Conservation (phyloP, 2,329 filamentous ascomycete species). For the Pseudogymnoascus pannorum region DNA sequence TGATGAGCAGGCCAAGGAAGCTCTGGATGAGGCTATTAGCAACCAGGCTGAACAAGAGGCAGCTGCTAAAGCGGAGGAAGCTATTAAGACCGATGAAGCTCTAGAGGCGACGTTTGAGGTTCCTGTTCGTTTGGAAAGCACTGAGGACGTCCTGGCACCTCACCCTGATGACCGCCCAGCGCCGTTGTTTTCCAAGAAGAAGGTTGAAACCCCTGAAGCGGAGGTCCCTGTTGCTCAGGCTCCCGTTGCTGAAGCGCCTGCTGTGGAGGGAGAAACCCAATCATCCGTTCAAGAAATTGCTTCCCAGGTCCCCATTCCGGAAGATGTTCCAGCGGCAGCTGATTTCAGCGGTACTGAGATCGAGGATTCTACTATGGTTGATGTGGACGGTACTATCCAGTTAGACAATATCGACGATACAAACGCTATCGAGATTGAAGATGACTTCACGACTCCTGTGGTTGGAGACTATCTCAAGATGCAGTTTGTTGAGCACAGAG, state of each 20-base stretch:
- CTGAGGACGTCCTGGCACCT: constrained; percentile 36
- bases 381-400: constrained; percentile 2
- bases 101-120: constrained; percentile 10
- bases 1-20: constrained; percentile 16
- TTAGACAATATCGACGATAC: background rate
- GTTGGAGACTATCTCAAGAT: constrained; percentile 94
- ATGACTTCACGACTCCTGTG: constrained; percentile 47
- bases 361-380: background rate
- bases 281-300: background rate
- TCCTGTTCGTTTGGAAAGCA: constrained; percentile 5
- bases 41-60: constrained; percentile 11
- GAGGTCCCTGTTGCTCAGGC: background rate
- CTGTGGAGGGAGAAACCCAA: background rate
- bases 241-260: background rate
- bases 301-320: background rate
- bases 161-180: constrained; percentile 62
- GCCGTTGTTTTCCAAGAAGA: constrained; percentile 50
- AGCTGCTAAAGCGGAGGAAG: constrained; percentile 11
- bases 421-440: background rate
- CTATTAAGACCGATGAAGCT: constrained; percentile 9
- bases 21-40: constrained; percentile 24
- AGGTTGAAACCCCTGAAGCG: constrained; percentile 18
- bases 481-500: constrained; percentile 88
- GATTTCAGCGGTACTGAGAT: constrained; percentile 13
- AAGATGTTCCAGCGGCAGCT: constrained; percentile 29